Base-by-base conservation (phyloP, 352 stramenopile genomes). In the Phytopythium delawarense region DNA sequence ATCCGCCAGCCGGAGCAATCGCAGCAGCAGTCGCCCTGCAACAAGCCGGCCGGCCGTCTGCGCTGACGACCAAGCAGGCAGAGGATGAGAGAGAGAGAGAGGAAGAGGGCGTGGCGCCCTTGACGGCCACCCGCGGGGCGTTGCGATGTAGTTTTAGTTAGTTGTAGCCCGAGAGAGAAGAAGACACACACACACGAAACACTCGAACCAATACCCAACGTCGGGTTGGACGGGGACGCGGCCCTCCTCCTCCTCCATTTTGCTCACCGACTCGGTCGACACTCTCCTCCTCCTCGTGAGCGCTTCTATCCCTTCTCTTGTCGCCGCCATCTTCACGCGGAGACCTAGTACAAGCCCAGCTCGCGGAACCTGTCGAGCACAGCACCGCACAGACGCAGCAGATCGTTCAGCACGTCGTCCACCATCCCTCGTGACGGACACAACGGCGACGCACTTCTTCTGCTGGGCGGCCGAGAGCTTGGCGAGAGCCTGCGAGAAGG, bases 381-480 rank as follows among this genome's bases (percentile, higher is more conserved):
- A 49, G 15, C 23, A 55, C 46, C 39, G 64, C 45, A 48, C 51
- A 55, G 56, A 62, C 42, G 62, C 49, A 30, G 25, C 64, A 57
- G 18, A 49, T 7, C 42, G 18, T 15, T 59, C 20, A 58, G 34
- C 46, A 15, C 37, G 9, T 1, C 23, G 23, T 18, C 21, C 15
- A 40, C 50, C 18, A 25, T 42, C 28, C 28, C 28, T 32, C 3
- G 5, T 7, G 28, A 32, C 28, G 28, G 28, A 32, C 28, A 2
- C 35, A 40, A 15, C 35, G 5, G 0, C 13, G 9, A 59, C 66
- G 34, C 78, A 89, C 81, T 70, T 80, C 69, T 86, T 67, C 39
- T 89, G 78, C 68, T 92, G 84, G n/a, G 89, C 71, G 45, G 71
- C 70, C 16, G 81, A 80, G 32, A 91, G 71, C 25, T 74, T 75